These are phyloP conservation scores for Chaetomium fimeti DNA, from an alignment of 495 filamentous ascomycete genomes.

Conservation along the genomic window DNA sequence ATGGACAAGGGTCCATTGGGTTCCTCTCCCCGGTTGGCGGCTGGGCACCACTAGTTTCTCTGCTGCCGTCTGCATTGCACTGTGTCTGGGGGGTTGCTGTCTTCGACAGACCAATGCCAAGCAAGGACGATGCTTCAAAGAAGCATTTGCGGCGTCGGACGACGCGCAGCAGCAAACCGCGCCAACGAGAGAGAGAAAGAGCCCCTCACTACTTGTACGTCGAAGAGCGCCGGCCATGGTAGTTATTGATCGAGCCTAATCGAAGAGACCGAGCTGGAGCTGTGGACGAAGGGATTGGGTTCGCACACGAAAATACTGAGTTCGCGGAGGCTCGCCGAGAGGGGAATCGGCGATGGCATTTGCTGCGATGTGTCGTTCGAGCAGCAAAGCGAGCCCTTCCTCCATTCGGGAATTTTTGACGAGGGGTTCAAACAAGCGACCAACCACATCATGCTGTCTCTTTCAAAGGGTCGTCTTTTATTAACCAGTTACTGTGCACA, in stretches of 20 bases:
- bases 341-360: no score
- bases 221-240: not conserved
- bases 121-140: not conserved
- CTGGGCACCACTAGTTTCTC: conserved; percentile 30
- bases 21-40: not conserved
- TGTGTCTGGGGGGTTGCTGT: conserved; percentile 2
- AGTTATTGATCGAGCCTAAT: not conserved
- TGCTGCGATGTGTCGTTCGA: not conserved
- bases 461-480: conserved; percentile 6
- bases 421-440: conserved; percentile 25
- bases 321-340: no score
- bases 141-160: not conserved
- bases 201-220: not conserved
- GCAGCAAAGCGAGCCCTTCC: conserved; percentile 25
- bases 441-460: conserved; percentile 21
- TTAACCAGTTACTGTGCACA: conserved; percentile 2
- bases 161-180: not conserved
- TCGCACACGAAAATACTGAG: not conserved
- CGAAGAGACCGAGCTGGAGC: not conserved
- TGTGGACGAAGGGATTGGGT: not conserved
- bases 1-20: conserved; percentile 8
- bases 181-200: not conserved
- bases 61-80: conserved; percentile 20
- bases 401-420: conserved; percentile 42
- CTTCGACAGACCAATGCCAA: conserved; percentile 6